Evolutionary conservation across 768 basidiomycete genomes (phyloP), one percentile per base, ranked within the genome.

Genomic region (Holtermanniella nyarrowii): DNA sequence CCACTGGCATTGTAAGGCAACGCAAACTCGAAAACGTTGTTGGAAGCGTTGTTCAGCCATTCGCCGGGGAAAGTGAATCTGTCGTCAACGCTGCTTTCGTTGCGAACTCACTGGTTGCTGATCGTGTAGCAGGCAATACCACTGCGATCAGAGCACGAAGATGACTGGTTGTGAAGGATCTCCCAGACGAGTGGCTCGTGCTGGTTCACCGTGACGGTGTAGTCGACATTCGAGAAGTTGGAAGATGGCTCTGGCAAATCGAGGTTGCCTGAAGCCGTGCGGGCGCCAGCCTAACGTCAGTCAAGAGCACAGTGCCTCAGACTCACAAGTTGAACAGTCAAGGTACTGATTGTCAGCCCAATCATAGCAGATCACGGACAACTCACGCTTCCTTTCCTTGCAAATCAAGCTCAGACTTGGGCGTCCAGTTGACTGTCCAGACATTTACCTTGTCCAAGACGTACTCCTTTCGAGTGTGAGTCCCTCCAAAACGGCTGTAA

Each of bases 401-500:
- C n/a, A n/a, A n/a, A n/a, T n/a, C n/a, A n/a, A n/a, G n/a, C n/a
- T n/a, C n/a, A n/a, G n/a, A n/a, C n/a, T n/a, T n/a, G n/a, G n/a
- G n/a, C n/a, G 16, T 21, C 46, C 46, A 48, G 26, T 48, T 48
- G 3, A 48, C 24, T 7, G 13, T 26, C 46, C 46, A 48, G 46
- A 48, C 27, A 37, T 48, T 48, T 25, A 48, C 27, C 16, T 48
- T 48, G 26, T 48, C 25, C 26, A 37, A 18, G 4, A 27, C 46
- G 27, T 27, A 48, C 4, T 20, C 46, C 7, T 25, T 25, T 27
- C 46, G 46, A 27, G 24, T 37, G 22, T 14, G 23, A 3, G 25
- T 48, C 46, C 46, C 46, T 26, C 59, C 59, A 44, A 54, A 61
- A 3, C 43, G 41, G 16, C 42, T 50, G 42, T 48, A 60, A 41